A percentile compares a stretch with the other conserved stretches of the same genome.
Conservation (phyloP, 2,329 filamentous ascomycete species). For the Aspergillus thermomutatus region DNA sequence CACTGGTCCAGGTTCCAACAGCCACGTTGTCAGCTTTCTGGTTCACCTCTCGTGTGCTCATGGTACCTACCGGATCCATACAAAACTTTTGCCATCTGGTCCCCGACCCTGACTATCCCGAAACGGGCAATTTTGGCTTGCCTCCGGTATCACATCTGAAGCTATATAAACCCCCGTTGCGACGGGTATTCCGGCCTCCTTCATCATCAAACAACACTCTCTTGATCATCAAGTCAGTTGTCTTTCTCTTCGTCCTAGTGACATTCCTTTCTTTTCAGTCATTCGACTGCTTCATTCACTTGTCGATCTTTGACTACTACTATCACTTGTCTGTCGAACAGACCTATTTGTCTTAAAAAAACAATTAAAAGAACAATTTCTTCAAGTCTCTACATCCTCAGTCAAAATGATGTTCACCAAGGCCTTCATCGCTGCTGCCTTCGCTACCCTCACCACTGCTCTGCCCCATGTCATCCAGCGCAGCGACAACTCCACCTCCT, state of each 20-base stretch:
- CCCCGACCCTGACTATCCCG: background rate
- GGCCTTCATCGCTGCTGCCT: constrained; percentile 29
- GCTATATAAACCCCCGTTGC: constrained; percentile 5
- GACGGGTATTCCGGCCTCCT: background rate
- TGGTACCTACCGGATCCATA: background rate
- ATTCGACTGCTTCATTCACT: background rate
- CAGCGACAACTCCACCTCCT: constrained; percentile 13
- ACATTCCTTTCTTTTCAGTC: constrained; percentile 4
- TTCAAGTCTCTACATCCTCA: constrained; percentile 3
- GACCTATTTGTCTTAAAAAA: background rate
- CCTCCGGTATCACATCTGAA: background rate
- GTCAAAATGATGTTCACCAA: constrained; percentile 39
- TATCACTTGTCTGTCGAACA: background rate
- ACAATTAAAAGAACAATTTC: background rate
- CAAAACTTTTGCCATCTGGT: background rate
- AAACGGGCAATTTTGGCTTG: background rate
- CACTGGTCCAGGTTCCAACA: background rate
- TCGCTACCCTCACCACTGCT: constrained; percentile 30
- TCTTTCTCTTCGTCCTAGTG: constrained; percentile 1
- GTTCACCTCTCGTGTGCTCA: background rate
- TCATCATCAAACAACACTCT: background rate
- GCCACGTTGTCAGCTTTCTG: background rate
- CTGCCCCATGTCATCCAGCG: constrained; percentile 28
- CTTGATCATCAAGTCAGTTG: background rate
- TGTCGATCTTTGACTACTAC: constrained; percentile 3